Conservation (phyloP, 345 rosid genomes). For the Citrus glauca region DNA sequence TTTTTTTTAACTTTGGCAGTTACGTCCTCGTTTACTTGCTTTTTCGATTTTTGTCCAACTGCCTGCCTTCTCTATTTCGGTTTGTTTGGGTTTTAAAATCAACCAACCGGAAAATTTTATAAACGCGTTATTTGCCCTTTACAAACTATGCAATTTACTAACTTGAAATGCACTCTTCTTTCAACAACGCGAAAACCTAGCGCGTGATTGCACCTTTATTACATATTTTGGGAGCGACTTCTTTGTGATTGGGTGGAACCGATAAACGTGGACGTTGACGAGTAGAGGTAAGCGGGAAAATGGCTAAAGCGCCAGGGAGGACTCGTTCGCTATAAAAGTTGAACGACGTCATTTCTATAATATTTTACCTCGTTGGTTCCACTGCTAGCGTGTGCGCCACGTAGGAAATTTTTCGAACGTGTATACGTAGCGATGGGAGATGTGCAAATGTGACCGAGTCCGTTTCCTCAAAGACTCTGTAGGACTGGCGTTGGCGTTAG, state of each 20-base stretch:
- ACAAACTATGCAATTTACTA: too few relatives aligned
- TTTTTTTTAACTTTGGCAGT: background rate
- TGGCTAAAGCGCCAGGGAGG: slow-evolving; percentile 11
- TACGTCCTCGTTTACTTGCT: background rate
- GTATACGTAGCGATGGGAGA: background rate
- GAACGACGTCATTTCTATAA: slow-evolving; percentile 11
- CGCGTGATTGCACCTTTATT: background rate
- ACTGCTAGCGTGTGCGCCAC: background rate
- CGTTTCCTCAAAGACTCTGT: background rate
- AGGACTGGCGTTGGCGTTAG: background rate
- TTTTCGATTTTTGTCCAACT: background rate
- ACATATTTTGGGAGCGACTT: background rate
- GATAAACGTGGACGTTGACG: background rate
- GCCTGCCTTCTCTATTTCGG: background rate
- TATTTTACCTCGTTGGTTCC: background rate
- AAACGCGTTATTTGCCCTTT: slow-evolving; percentile 1
- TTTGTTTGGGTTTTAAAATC: background rate
- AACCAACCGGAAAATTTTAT: background rate
- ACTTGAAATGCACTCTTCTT: background rate
- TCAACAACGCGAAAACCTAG: background rate
- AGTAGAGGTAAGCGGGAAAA: slow-evolving; percentile 8
- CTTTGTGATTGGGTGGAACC: background rate
- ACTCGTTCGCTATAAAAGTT: background rate
- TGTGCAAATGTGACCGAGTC: background rate
- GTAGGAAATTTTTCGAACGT: background rate